Percentiles rank a stretch among this genome's conserved stretches.
Conservation (phyloP, 257 asterid genomes). For the Misopates orontium region DNA sequence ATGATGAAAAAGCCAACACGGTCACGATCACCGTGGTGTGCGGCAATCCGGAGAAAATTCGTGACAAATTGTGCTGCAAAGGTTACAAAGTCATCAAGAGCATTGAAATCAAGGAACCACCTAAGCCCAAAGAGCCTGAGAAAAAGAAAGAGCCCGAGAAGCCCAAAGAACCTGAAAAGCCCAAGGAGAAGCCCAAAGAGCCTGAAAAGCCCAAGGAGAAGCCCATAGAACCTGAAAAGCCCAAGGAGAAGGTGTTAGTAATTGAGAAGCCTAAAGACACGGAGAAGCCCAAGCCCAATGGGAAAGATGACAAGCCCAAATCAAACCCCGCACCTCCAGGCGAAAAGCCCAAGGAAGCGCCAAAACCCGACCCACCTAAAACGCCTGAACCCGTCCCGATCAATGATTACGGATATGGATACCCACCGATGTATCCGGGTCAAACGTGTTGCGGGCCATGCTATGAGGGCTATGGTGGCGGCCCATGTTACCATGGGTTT, state of each 20-base stretch:
- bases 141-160: slow-evolving; percentile 27
- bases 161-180: slow-evolving; percentile 24
- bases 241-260: slow-evolving; percentile 16
- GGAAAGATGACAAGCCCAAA: slow-evolving; percentile 23
- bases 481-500: slow-evolving; percentile 55
- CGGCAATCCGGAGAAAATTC: slow-evolving; percentile 78
- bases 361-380: slow-evolving; percentile 35
- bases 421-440: slow-evolving; percentile 37
- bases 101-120: slow-evolving; percentile 51
- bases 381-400: slow-evolving; percentile 28
- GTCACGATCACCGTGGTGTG: slow-evolving; percentile 68
- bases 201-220: slow-evolving; percentile 12
- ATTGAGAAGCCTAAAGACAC: slow-evolving; percentile 25
- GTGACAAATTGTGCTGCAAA: slow-evolving; percentile 61
- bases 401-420: too few relatives aligned
- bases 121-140: slow-evolving; percentile 29
- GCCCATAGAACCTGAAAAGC: slow-evolving; percentile 32
- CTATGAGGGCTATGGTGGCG: slow-evolving; percentile 39
- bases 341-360: slow-evolving; percentile 41
- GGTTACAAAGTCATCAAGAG: slow-evolving; percentile 60
- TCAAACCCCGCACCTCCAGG: slow-evolving; percentile 27
- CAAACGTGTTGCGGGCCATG: slow-evolving; percentile 38
- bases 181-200: slow-evolving; percentile 36
- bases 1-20: slow-evolving; percentile 58
- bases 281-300: slow-evolving; percentile 40